Evolutionary conservation across 2,329 filamentous ascomycete species (phyloP).

Genomic region (Cryphonectria parasitica): DNA sequence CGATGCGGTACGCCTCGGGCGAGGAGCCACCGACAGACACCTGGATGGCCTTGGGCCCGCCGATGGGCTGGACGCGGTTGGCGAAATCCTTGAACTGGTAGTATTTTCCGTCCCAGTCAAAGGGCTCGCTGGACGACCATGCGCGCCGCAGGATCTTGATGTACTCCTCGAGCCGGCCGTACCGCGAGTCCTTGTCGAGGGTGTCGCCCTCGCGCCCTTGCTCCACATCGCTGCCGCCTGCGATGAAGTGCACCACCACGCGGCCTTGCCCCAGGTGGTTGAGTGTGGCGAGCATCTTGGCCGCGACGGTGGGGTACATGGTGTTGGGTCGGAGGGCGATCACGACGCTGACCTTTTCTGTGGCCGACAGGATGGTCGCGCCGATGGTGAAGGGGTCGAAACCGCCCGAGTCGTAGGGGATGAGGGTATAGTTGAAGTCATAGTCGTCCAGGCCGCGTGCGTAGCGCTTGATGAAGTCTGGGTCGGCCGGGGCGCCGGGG

Average conservation of each 20-base stretch:
- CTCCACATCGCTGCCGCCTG: slow-evolving; percentile 62
- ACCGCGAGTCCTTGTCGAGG: slow-evolving; percentile 59
- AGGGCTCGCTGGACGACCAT: slow-evolving; percentile 59
- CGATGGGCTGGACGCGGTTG: slow-evolving; percentile 56
- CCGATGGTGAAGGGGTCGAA: slow-evolving; percentile 63
- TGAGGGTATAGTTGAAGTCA: slow-evolving; percentile 64
- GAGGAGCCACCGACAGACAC: slow-evolving; percentile 64
- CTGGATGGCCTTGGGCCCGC: slow-evolving; percentile 52
- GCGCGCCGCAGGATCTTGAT: slow-evolving; percentile 63
- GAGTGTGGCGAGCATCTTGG: slow-evolving; percentile 63
- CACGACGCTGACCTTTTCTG: slow-evolving; percentile 64
- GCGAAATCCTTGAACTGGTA: slow-evolving; percentile 63
- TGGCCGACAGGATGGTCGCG: slow-evolving; percentile 59
- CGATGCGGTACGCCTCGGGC: slow-evolving; percentile 61
- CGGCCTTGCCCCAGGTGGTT: slow-evolving; percentile 62
- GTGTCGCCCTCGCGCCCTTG: slow-evolving; percentile 65
- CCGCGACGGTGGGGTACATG: slow-evolving; percentile 64
- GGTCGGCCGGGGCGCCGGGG: slow-evolving; percentile 55
- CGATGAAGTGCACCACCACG: slow-evolving; percentile 66
- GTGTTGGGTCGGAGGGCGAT: slow-evolving; percentile 66
- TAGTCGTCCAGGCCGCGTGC: slow-evolving; percentile 62
- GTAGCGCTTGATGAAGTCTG: slow-evolving; percentile 60
- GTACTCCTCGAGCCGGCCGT: slow-evolving; percentile 63
- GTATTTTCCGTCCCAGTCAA: slow-evolving; percentile 65
- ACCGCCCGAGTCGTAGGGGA: slow-evolving; percentile 60